Base-by-base conservation (phyloP, 176 grass and related monocot genomes). In the Carex pumila region DNA sequence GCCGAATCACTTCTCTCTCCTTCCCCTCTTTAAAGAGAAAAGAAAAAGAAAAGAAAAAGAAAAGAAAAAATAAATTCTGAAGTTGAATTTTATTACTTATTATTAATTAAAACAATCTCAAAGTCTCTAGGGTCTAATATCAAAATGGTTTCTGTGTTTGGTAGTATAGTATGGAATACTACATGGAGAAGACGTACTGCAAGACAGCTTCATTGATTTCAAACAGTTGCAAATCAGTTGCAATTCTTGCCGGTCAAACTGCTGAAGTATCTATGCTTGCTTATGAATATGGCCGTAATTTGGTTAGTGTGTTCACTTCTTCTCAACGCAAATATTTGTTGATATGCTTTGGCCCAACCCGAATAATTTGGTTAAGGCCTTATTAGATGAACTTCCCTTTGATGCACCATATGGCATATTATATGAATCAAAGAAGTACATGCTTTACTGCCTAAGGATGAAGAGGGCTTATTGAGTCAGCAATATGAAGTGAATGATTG, bases 181-280 rank as follows among this genome's bases (percentile, higher is more conserved):
- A 99, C 81, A 57, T 99, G 71, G 85, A 92, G 84, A 99, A 99
- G 88, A 94, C 96, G 79, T 99, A 99, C 87, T 95, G 91, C 93
- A 99, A 99, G 88, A 99, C 96, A 36, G 91, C 93, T 19, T 99
- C 96, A 41, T 85, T 99, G 88, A 93, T 99, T 84, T 99, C 96
- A 81, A 99, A 95, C 78, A 99, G 96, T 84, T 99, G 96, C 87
- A 95, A 95, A 82, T 82, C 93, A 64, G 84, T 95, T 88, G 93
- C 96, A 78, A 64, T 99, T 87, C 93, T 99, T 81, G 91, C 96
- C 29, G 96, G 93, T 49, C 96, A 99, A 88, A 95, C 91, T 65
- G 81, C 93, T 63, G 96, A 99, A 73, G 91, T 99, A 71, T 90
- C 96, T 4, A 64, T 87, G 83, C 91, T 92, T 90, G 93, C 96